Conservation (phyloP, 768 basidiomycete species). For the Lactifluus echinatus region DNA sequence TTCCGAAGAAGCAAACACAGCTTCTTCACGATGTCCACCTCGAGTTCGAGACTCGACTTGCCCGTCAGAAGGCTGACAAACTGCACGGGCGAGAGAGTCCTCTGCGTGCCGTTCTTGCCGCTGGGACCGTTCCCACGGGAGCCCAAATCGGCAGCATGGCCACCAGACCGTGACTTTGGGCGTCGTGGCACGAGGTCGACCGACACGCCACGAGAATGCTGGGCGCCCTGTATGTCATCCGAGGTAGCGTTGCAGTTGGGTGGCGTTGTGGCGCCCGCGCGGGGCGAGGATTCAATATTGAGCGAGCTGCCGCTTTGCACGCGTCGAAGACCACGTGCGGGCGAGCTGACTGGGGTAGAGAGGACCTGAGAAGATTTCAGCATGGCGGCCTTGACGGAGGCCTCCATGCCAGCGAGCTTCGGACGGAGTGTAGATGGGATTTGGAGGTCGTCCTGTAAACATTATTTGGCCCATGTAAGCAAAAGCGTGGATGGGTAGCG, state of each 20-base stretch:
- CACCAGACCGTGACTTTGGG: constrained; percentile 43
- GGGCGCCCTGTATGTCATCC: neutral
- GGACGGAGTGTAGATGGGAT: constrained; percentile 71
- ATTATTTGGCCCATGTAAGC: neutral
- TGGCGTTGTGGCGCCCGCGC: constrained; percentile 11
- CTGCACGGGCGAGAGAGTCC: constrained; percentile 52
- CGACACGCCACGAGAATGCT: constrained; percentile 52
- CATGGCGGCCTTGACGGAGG: constrained; percentile 86
- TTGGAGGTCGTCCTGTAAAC: constrained; percentile 73
- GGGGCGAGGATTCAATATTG: constrained; percentile 38
- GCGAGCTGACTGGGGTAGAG: constrained; percentile 26
- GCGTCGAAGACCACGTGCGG: constrained; percentile 54
- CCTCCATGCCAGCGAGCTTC: constrained; percentile 73
- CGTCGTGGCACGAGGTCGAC: constrained; percentile 41
- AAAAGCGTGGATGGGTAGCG: neutral
- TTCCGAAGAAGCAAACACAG: constrained; percentile 79
- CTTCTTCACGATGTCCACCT: constrained; percentile 84
- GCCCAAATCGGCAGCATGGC: constrained; percentile 27
- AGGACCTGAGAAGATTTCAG: constrained; percentile 67
- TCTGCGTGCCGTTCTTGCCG: constrained; percentile 44
- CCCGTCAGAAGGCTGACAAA: constrained; percentile 60
- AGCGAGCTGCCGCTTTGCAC: constrained; percentile 70
- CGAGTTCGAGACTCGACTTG: constrained; percentile 65
- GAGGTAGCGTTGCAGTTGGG: constrained; percentile 13
- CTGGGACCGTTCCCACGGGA: neutral